These are phyloP conservation scores for Eutrema japonicum DNA, from an alignment of 345 rosid genomes.

Conservation along the genomic window DNA sequence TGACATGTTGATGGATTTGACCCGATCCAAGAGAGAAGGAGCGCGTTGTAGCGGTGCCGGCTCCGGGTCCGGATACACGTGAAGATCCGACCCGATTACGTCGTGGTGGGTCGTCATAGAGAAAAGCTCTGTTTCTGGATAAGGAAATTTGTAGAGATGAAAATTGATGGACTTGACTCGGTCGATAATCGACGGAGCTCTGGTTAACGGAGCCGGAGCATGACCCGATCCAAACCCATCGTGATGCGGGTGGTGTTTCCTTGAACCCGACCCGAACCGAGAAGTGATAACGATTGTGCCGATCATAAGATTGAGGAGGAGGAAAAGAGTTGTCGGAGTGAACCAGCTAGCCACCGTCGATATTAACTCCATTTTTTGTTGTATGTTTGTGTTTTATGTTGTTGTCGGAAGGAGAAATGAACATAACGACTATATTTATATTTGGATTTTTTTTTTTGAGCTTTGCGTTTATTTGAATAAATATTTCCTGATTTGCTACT, in stretches of 20 bases:
- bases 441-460: not conserved
- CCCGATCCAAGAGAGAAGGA: constrained; percentile 67
- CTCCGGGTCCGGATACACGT: constrained; percentile 33
- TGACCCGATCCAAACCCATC: constrained; percentile 35
- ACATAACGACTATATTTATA: constrained; percentile 32
- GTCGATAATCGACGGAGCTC: constrained; percentile 57
- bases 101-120: constrained; percentile 24
- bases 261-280: constrained; percentile 44
- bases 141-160: constrained; percentile 45
- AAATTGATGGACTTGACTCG: constrained; percentile 57
- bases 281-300: constrained; percentile 61
- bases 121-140: constrained; percentile 24
- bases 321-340: constrained; percentile 63
- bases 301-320: constrained; percentile 65
- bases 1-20: constrained; percentile 62
- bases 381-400: constrained; percentile 17
- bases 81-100: constrained; percentile 43
- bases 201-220: constrained; percentile 42
- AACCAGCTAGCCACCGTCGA: constrained; percentile 48
- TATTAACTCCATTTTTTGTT: constrained; percentile 35
- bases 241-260: constrained; percentile 22
- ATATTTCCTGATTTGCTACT: not conserved
- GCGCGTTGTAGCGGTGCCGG: constrained; percentile 47
- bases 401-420: constrained; percentile 31
- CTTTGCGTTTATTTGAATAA: constrained; percentile 1